These are phyloP conservation scores for Cryptococcus sp. DNA, from an alignment of 1,284 basidiomycete species.

Conservation along the genomic window DNA sequence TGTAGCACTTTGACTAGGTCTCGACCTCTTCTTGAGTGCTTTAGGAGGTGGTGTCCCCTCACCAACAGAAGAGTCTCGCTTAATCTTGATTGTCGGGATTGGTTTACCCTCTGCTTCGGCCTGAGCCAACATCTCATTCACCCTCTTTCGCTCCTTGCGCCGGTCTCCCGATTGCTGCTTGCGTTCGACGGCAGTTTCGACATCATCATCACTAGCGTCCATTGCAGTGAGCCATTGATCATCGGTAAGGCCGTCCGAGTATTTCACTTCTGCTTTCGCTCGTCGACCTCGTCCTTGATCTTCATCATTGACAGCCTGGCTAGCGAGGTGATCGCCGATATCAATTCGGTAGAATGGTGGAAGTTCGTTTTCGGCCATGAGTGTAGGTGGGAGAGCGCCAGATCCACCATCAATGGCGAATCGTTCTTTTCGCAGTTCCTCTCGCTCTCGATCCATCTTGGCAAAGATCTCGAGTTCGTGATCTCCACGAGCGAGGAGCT, in stretches of 20 bases:
- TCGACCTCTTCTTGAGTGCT: slow-evolving; percentile 36
- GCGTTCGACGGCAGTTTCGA: slow-evolving; percentile 57
- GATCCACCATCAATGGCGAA: slow-evolving; percentile 75
- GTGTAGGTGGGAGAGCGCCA: slow-evolving; percentile 69
- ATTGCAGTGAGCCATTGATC: slow-evolving; percentile 90
- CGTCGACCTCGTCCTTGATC: slow-evolving; percentile 77
- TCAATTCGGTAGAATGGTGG: slow-evolving; percentile 81
- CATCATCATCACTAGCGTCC: slow-evolving; percentile 56
- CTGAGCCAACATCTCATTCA: slow-evolving; percentile 33
- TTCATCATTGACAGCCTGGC: slow-evolving; percentile 52
- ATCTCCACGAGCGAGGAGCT: slow-evolving; percentile 82
- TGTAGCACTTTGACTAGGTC: slow-evolving; percentile 37
- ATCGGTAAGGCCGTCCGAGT: slow-evolving; percentile 90
- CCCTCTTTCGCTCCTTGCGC: slow-evolving; percentile 36
- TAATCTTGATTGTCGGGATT: slow-evolving; percentile 25
- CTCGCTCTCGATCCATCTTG: slow-evolving; percentile 78
- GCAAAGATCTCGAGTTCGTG: slow-evolving; percentile 75
- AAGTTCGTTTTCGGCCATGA: slow-evolving; percentile 86
- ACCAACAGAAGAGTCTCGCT: slow-evolving; percentile 1
- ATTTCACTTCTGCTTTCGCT: slow-evolving; percentile 76
- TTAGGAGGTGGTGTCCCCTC: slow-evolving; percentile 11
- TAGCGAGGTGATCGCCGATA: slow-evolving; percentile 51
- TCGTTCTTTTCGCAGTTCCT: slow-evolving; percentile 61
- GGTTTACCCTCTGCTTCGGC: slow-evolving; percentile 44
- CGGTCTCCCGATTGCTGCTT: slow-evolving; percentile 30